phyloP scores from a whole-genome alignment of 2,329 filamentous ascomycete species.

The Curvularia spicifera region DNA sequence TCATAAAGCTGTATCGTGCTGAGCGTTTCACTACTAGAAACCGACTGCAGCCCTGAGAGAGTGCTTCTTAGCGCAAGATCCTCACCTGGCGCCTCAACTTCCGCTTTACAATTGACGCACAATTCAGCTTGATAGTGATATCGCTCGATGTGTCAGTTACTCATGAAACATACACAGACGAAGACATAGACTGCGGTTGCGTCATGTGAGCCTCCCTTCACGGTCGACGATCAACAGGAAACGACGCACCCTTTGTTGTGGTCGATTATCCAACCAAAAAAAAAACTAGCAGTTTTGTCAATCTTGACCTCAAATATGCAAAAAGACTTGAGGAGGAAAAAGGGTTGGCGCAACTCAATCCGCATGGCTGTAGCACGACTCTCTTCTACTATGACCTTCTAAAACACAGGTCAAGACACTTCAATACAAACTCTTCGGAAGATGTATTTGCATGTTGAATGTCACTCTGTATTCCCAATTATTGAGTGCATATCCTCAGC shows the following conservation, averaged over 20 bases:
- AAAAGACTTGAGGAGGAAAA: no score
- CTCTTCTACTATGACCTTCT: not conserved
- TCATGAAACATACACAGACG: no score
- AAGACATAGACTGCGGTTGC: no score
- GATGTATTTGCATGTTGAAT: no score
- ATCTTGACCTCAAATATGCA: not conserved
- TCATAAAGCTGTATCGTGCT: slow-evolving; percentile 1
- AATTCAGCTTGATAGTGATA: no score
- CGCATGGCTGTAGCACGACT: not conserved
- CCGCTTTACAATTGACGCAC: no score
- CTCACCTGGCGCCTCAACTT: no score
- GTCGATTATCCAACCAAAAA: not conserved
- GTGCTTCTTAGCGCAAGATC: not conserved
- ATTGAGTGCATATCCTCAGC: not conserved
- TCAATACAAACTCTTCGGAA: not conserved
- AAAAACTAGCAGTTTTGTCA: not conserved
- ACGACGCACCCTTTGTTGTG: not conserved
- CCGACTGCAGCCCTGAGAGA: not conserved
- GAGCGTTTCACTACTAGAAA: not conserved
- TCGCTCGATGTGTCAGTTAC: no score
- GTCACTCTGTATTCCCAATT: not conserved
- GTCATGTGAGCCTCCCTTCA: not conserved
- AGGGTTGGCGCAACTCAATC: not conserved
- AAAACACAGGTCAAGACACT: not conserved
- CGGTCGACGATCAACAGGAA: not conserved